These are phyloP conservation scores for Aspergillus nidulans DNA, from an alignment of 495 filamentous ascomycete species.

Conservation along the genomic window DNA sequence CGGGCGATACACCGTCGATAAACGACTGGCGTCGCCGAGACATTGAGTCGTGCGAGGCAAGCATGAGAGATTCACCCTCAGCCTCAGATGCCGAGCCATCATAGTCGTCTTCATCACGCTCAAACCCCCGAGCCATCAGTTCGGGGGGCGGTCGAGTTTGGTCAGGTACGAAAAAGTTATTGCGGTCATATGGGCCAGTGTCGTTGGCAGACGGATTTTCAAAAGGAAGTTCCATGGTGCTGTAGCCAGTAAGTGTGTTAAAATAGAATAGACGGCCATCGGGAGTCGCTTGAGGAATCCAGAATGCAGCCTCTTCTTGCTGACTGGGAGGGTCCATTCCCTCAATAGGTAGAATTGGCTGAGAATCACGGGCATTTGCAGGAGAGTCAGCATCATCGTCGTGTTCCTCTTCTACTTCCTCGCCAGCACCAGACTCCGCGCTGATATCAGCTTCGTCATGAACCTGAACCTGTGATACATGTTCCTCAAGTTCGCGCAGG, in stretches of 20 bases:
- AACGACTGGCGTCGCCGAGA: conserved; percentile 60
- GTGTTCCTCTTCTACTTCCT: conserved; percentile 66
- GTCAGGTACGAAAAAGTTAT: conserved; percentile 81
- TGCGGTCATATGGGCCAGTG: conserved; percentile 79
- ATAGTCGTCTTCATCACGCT: conserved; percentile 77
- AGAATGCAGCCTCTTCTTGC: conserved; percentile 89
- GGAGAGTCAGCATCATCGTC: conserved; percentile 66
- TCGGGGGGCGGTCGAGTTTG: conserved; percentile 90
- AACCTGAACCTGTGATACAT: conserved; percentile 18
- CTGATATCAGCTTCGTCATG: conserved; percentile 53
- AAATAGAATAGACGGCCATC: conserved; percentile 96
- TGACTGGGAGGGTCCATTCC: conserved; percentile 55
- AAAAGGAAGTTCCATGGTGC: conserved; percentile 86
- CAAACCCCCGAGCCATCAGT: conserved; percentile 80
- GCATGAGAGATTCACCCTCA: conserved; percentile 63
- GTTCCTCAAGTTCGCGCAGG: conserved; percentile 55
- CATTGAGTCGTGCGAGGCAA: conserved; percentile 54
- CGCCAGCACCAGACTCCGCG: conserved; percentile 52
- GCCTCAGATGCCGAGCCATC: conserved; percentile 84
- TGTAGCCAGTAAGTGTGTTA: conserved; percentile 91
- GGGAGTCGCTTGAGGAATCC: conserved; percentile 96
- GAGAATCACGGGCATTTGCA: conserved; percentile 50
- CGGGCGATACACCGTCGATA: conserved; percentile 75
- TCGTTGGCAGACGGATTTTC: conserved; percentile 83
- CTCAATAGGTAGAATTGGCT: conserved; percentile 62